Percentiles rank a stretch among this genome's conserved stretches.
phyloP scores from a whole-genome alignment of 1,284 basidiomycete genomes.

The Microstroma glucosiphilum region DNA sequence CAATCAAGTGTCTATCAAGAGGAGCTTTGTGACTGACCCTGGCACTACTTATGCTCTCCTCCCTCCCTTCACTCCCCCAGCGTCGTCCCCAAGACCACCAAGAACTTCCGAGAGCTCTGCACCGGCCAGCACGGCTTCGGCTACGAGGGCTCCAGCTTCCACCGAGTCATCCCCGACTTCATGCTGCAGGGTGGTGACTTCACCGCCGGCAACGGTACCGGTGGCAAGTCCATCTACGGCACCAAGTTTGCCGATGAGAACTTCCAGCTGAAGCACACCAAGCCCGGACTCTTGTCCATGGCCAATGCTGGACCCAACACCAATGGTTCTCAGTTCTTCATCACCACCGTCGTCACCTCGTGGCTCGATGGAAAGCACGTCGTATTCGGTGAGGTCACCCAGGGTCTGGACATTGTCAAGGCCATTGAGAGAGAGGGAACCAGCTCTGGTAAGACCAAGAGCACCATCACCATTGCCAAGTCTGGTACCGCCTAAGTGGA shows the following conservation, averaged over 20 bases:
- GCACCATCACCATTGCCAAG: conserved; percentile 45
- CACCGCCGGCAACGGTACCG: conserved; percentile 68
- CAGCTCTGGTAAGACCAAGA: conserved; percentile 38
- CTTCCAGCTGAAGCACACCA: conserved; percentile 38
- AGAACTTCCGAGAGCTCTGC: conserved; percentile 55
- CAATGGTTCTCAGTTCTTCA: conserved; percentile 41
- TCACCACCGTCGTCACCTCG: conserved; percentile 46
- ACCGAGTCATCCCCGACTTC: conserved; percentile 63
- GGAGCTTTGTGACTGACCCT: background rate
- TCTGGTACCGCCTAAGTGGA: conserved; percentile 38
- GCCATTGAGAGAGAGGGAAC: conserved; percentile 43
- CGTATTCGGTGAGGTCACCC: conserved; percentile 34
- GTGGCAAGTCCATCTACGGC: conserved; percentile 77
- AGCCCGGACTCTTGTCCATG: conserved; percentile 30
- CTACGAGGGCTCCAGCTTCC: conserved; percentile 67
- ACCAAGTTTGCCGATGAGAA: conserved; percentile 48
- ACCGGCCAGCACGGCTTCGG: conserved; percentile 70
- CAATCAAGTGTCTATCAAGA: background rate
- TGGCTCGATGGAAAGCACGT: conserved; percentile 28
- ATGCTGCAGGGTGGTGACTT: conserved; percentile 67
- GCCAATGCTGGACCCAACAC: conserved; percentile 40
- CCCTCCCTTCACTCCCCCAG: conserved; percentile 2
- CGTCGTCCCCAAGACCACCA: conserved; percentile 32
- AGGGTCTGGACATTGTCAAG: conserved; percentile 45
- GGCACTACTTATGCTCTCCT: background rate